Percentiles rank a stretch among this genome's conserved stretches.
Conservation (phyloP, 2,329 filamentous ascomycete genomes). For the Cladosporium phlei region DNA sequence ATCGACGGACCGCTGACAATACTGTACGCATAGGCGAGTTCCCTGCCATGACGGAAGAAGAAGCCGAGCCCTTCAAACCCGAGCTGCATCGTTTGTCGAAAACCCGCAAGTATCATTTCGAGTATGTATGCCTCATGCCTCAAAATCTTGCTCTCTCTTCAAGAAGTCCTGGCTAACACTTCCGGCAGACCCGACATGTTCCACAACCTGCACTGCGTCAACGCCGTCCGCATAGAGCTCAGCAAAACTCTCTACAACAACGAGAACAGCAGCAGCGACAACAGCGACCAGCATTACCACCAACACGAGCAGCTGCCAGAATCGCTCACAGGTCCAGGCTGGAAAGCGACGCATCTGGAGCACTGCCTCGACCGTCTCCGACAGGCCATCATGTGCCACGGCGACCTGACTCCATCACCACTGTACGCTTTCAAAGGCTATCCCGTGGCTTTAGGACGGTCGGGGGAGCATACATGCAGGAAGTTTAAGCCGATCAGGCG, state of each 20-base stretch:
- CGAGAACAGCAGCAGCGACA: too few species aligned
- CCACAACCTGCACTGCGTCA: constrained; percentile 23
- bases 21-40: background rate
- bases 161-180: too few species aligned
- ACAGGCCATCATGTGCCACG: constrained; percentile 20
- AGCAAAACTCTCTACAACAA: constrained; percentile 17
- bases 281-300: background rate
- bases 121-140: too few species aligned
- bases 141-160: too few species aligned
- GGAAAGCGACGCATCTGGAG: constrained; percentile 17
- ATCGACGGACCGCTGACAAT: background rate
- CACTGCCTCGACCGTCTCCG: constrained; percentile 21
- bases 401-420: constrained; percentile 19
- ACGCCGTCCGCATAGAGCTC: constrained; percentile 18
- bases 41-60: background rate
- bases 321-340: background rate
- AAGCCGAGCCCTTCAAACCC: background rate
- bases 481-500: constrained; percentile 19
- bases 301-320: background rate
- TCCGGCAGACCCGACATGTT: constrained; percentile 18
- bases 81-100: background rate
- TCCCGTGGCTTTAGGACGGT: constrained; percentile 15
- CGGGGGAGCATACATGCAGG: constrained; percentile 17
- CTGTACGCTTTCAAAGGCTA: constrained; percentile 16
- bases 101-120: background rate